phyloP scores from a whole-genome alignment of 2,329 filamentous ascomycete species.

The Amauroascus niger region DNA sequence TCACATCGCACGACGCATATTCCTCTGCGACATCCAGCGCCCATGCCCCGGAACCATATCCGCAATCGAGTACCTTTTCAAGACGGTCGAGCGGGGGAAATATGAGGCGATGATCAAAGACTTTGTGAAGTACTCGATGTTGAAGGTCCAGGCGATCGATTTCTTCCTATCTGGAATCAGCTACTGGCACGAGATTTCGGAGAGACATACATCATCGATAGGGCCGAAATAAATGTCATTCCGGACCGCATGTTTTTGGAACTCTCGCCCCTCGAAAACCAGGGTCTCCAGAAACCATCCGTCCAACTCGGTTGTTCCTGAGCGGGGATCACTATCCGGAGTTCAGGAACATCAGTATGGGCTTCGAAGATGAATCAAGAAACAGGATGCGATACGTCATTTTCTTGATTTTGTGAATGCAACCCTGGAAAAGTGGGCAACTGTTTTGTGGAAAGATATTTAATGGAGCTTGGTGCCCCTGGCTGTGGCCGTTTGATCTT shows the following conservation, averaged over 20 bases:
- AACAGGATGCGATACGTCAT: conserved; percentile 9
- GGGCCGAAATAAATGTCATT: conserved; percentile 58
- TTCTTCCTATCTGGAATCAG: conserved; percentile 49
- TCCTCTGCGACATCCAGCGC: conserved; percentile 57
- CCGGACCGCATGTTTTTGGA: conserved; percentile 57
- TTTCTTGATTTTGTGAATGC: neutral
- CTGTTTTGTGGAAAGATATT: neutral
- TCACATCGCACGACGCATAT: conserved; percentile 56
- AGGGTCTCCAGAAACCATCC: conserved; percentile 51
- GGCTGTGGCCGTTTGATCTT: neutral
- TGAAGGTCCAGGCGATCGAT: conserved; percentile 54
- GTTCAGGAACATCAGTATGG: neutral
- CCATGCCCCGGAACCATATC: conserved; percentile 63
- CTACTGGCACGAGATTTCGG: neutral
- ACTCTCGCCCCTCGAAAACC: conserved; percentile 53
- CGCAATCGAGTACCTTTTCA: conserved; percentile 58
- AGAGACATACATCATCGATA: conserved; percentile 55
- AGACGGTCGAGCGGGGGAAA: conserved; percentile 56
- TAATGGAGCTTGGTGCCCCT: neutral
- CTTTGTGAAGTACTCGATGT: conserved; percentile 51
- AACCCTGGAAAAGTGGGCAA: neutral
- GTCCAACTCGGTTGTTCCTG: conserved; percentile 45
- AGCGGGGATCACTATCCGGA: conserved; percentile 35
- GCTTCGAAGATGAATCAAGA: neutral
- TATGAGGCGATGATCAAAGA: conserved; percentile 59